Conservation (phyloP, 495 filamentous ascomycete species). For the Physcia stellaris region DNA sequence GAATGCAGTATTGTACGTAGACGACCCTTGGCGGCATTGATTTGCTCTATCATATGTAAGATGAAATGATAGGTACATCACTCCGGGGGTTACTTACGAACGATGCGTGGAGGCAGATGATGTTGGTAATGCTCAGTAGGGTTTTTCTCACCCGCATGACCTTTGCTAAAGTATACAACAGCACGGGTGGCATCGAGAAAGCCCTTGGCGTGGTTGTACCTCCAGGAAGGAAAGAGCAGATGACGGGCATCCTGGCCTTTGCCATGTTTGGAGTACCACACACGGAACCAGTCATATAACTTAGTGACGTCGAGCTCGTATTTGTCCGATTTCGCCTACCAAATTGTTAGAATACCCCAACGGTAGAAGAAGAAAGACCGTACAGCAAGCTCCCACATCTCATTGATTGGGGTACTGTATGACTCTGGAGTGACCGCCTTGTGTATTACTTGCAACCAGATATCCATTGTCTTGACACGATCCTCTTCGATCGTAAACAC, state of each 20-base stretch:
- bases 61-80: no score
- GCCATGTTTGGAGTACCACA: constrained; percentile 3
- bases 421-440: neutral
- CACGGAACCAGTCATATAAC: constrained; percentile 5
- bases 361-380: neutral
- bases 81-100: no score
- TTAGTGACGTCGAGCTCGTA: neutral
- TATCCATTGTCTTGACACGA: neutral
- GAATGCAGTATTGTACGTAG: constrained; percentile 14
- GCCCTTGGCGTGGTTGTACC: constrained; percentile 6
- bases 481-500: neutral
- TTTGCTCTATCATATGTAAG: constrained; percentile 11
- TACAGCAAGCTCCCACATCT: neutral
- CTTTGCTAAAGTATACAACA: constrained; percentile 1
- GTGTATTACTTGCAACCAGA: neutral
- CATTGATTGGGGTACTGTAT: neutral
- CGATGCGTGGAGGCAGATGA: constrained; percentile 6
- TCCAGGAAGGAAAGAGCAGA: constrained; percentile 7
- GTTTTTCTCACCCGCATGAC: constrained; percentile 4
- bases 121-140: constrained; percentile 2
- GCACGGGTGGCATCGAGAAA: constrained; percentile 3
- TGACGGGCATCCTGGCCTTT: neutral
- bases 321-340: no score
- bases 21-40: constrained; percentile 20
- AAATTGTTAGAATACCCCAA: no score